phyloP scores from a whole-genome alignment of 257 asterid genomes.

The Forsythia suspensa region DNA sequence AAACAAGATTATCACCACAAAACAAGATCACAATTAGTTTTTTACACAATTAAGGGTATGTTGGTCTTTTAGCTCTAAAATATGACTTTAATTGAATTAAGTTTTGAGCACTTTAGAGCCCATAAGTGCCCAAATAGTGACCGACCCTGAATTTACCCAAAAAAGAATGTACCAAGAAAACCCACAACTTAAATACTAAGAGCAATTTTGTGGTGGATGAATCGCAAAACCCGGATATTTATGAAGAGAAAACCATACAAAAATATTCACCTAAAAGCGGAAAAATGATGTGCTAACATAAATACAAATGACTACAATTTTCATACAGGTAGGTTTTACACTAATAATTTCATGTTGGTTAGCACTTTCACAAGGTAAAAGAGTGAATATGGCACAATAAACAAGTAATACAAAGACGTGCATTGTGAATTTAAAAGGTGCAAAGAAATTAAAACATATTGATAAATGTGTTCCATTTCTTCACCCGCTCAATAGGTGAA shows the following conservation, averaged over 20 bases:
- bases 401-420: not conserved
- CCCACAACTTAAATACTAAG: conserved; percentile 8
- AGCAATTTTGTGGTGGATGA: not conserved
- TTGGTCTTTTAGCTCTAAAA: too few relatives aligned
- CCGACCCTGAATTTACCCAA: too few relatives aligned
- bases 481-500: not conserved
- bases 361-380: not conserved
- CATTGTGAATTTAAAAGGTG: not conserved
- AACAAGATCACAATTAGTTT: too few relatives aligned
- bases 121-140: too few relatives aligned
- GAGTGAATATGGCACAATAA: not conserved
- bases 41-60: too few relatives aligned
- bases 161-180: not conserved
- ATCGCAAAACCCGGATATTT: not conserved
- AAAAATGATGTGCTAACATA: not conserved
- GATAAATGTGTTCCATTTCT: not conserved
- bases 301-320: not conserved
- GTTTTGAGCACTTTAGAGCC: too few relatives aligned
- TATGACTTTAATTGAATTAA: too few relatives aligned
- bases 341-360: not conserved
- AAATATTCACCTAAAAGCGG: too few relatives aligned
- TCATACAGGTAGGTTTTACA: not conserved
- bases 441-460: not conserved
- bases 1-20: too few relatives aligned
- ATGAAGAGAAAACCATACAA: not conserved